phyloP scores from a whole-genome alignment of 306 rosid genomes.

The Vigna nakashimae region DNA sequence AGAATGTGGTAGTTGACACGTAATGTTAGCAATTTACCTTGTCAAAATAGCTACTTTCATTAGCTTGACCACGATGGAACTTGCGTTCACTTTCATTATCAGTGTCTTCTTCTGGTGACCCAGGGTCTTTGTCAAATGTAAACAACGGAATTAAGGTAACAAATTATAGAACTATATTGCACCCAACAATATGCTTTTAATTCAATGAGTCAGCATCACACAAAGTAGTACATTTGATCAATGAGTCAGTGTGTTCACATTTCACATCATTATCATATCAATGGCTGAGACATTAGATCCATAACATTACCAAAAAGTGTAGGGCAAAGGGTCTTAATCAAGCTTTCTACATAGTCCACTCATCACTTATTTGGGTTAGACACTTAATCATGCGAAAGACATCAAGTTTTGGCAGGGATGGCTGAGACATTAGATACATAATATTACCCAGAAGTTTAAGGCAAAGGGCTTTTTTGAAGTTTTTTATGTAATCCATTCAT shows the following conservation, averaged over 20 bases:
- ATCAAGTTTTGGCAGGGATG: not conserved
- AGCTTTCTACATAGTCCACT: no score
- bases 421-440: not conserved
- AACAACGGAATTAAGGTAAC: conserved; percentile 69
- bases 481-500: no score
- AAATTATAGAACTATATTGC: conserved; percentile 30
- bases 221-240: not conserved
- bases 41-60: conserved; percentile 75
- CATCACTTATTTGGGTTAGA: no score
- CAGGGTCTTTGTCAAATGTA: conserved; percentile 67
- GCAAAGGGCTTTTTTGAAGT: no score
- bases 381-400: not conserved
- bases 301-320: no score
- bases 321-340: no score
- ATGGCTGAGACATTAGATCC: not conserved
- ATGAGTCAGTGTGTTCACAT: not conserved
- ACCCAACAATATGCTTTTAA: conserved; percentile 15
- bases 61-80: conserved; percentile 53
- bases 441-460: no score
- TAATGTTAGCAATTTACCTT: conserved; percentile 61
- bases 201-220: not conserved
- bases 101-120: conserved; percentile 65
- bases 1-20: conserved; percentile 8
- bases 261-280: conserved; percentile 22
- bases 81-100: conserved; percentile 51